Evolutionary conservation across 768 basidiomycete species (phyloP), one percentile per base, ranked within the genome.

Genomic region (Polyporus arcularius): DNA sequence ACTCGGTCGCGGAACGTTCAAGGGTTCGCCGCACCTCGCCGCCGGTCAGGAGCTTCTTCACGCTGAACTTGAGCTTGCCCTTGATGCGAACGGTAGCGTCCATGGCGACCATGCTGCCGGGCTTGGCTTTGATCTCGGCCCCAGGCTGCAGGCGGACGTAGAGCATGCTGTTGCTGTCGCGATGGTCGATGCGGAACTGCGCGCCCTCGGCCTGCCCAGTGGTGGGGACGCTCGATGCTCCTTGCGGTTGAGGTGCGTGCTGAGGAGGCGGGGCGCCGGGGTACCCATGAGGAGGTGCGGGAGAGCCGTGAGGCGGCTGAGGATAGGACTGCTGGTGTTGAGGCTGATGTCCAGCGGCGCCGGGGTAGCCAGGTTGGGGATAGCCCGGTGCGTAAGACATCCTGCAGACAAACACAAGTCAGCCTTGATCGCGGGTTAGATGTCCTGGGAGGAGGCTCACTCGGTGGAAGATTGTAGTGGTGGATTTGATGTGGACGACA

Each of bases 21-120:
- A 5, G 8, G 14, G 43, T 16, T 16, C 18, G 42, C 63, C 69
- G n/a, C 55, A 71, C 65, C 56, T 73, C 67, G 42, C 66, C 67
- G 15, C 70, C 70, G 11, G 68, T 71, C 41, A 74, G 53, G 26
- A 72, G 21, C 62, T 72, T 73, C 65, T 66, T 71, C 62, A 73
- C 61, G 65, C 68, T 69, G 59, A 63, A 65, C 47, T 61, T 63
- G 43, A 60, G 61, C 65, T 73, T 71, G 52, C 73, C 73, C 60
- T 67, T 65, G 58, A 75, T 71, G 59, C 71, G 64, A 9, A 75
- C 72, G 16, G 61, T 57, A 50, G 66, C 62, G 42, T 69, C 71
- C 73, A 75, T 74, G 28, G 71, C 68, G 56, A 74, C 72, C 72
- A 75, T 73, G 16, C 70, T 64, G 7, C 73, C 73, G 10, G 74